phyloP scores from a whole-genome alignment of 176 grass and related monocot species.

The Carex pumila region DNA sequence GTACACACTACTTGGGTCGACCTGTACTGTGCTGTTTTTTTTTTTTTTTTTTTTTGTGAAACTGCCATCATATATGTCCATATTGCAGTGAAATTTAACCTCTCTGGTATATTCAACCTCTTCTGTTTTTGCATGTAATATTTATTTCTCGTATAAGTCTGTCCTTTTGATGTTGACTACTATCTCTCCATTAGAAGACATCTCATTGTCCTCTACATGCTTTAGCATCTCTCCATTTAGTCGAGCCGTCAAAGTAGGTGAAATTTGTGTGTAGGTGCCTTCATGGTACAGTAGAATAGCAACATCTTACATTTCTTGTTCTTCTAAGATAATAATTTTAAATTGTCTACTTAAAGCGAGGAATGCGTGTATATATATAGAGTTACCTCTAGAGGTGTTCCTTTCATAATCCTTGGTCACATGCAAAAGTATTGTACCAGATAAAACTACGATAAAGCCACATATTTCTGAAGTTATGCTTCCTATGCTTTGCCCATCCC shows the following conservation, averaged over 20 bases:
- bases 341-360: background rate
- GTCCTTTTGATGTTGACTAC: slow-evolving; percentile 44
- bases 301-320: background rate
- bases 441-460: slow-evolving; percentile 85
- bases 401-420: slow-evolving; percentile 91
- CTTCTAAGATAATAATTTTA: slow-evolving; percentile 6
- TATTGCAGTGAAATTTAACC: background rate
- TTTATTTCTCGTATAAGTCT: slow-evolving; percentile 34
- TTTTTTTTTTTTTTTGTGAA: background rate
- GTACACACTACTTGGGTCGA: background rate
- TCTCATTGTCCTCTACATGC: slow-evolving; percentile 48
- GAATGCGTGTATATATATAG: slow-evolving; percentile 20
- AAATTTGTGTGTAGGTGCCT: slow-evolving; percentile 70
- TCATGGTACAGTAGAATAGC: slow-evolving; percentile 14
- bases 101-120: background rate
- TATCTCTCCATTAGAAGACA: slow-evolving; percentile 44
- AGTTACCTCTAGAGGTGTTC: slow-evolving; percentile 52
- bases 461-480: slow-evolving; percentile 88
- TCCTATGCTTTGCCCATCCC: slow-evolving; percentile 82
- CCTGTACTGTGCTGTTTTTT: background rate
- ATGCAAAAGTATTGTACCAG: slow-evolving; percentile 82
- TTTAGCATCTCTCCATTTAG: slow-evolving; percentile 70
- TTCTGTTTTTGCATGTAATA: background rate
- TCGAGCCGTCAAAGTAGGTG: slow-evolving; percentile 59
- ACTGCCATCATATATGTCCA: background rate